These are phyloP conservation scores for Phaseolus coccineus DNA, from an alignment of 331 rosid genomes.

Conservation along the genomic window DNA sequence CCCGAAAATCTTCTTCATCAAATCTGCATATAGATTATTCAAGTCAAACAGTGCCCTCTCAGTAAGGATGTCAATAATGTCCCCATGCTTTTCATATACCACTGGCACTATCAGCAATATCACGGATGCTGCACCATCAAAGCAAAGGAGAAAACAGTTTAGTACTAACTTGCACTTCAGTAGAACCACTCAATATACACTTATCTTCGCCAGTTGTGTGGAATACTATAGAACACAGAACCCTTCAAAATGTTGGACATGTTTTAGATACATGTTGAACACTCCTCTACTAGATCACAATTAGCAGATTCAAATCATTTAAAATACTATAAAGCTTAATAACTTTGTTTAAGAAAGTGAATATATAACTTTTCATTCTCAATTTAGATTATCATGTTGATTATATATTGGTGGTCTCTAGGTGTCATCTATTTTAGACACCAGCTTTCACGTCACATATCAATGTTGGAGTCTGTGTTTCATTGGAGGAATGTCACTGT, in stretches of 20 bases:
- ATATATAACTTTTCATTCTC: neutral
- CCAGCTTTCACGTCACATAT: neutral
- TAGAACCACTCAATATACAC: neutral
- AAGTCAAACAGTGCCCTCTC: constrained; percentile 55
- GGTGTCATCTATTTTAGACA: neutral
- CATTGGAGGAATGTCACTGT: constrained; percentile 7
- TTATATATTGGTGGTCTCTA: neutral
- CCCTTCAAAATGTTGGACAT: neutral
- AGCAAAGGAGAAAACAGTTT: constrained; percentile 37
- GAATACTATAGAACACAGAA: neutral
- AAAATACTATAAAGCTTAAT: neutral
- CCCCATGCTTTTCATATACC: constrained; percentile 60
- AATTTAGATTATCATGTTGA: neutral
- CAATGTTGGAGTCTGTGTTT: neutral
- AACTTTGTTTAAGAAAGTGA: neutral
- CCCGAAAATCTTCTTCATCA: constrained; percentile 46
- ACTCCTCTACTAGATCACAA: neutral
- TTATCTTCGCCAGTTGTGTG: neutral
- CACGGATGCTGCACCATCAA: constrained; percentile 54
- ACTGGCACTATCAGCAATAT: constrained; percentile 58
- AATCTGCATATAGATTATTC: constrained; percentile 44
- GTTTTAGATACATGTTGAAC: neutral
- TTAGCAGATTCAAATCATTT: neutral
- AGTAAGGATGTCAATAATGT: constrained; percentile 54
- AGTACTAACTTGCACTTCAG: constrained; percentile 30